Percentiles rank a stretch among this genome's conserved stretches.
phyloP scores from a whole-genome alignment of 2,329 filamentous ascomycete genomes.

The Diaporthe destruens region DNA sequence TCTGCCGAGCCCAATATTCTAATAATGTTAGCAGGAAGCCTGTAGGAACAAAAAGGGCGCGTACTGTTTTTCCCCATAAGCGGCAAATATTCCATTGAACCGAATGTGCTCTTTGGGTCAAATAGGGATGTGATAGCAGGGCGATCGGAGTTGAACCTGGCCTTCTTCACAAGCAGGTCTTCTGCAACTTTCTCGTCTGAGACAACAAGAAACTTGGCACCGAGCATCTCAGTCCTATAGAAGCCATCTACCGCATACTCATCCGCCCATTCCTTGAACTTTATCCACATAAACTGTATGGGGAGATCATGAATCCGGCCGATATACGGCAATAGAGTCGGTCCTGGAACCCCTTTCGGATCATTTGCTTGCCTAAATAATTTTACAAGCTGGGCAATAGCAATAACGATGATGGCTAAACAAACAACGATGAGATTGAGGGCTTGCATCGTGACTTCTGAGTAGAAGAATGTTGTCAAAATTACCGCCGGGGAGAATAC shows the following conservation, averaged over 20 bases:
- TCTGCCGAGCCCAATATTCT: slow-evolving; percentile 21
- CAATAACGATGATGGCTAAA: not conserved
- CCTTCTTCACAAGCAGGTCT: not conserved
- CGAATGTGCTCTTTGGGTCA: slow-evolving; percentile 4
- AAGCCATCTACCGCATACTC: not conserved
- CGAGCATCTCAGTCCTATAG: slow-evolving; percentile 10
- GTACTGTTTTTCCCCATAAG: slow-evolving; percentile 7
- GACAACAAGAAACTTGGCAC: not conserved
- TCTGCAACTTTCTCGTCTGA: slow-evolving; percentile 13
- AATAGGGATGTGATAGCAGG: not conserved
- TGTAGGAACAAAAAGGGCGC: not conserved
- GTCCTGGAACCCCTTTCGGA: not conserved
- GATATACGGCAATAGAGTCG: not conserved
- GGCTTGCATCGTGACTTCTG: not conserved
- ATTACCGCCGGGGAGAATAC: not conserved
- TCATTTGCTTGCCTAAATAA: slow-evolving; percentile 8
- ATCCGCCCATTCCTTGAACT: slow-evolving; percentile 17
- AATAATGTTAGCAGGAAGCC: not conserved
- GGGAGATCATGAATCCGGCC: slow-evolving; percentile 14
- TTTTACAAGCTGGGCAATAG: not conserved
- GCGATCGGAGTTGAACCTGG: slow-evolving; percentile 14
- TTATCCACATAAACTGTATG: slow-evolving; percentile 3
- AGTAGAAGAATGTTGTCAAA: not conserved
- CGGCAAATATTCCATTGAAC: slow-evolving; percentile 5
- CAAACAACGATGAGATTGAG: not conserved